Evolutionary conservation across 441 rosid species (phyloP).

Genomic region (Capsella rubella): DNA sequence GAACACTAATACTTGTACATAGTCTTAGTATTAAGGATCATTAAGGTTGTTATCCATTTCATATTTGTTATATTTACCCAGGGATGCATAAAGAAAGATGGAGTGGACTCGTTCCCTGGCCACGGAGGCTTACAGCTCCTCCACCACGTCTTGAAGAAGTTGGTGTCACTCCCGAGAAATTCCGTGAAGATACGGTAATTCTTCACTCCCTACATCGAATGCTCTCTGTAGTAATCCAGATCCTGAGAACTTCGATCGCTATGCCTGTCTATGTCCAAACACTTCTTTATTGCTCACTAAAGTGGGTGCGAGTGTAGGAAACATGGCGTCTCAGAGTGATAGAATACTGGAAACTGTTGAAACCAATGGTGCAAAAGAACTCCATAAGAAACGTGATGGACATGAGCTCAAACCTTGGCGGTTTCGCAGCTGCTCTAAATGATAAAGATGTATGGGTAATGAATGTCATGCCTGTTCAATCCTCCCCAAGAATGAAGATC

Average conservation of each 20-base stretch:
- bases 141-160: slow-evolving; percentile 91
- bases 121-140: slow-evolving; percentile 72
- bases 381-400: slow-evolving; percentile 93
- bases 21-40: slow-evolving; percentile 1
- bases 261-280: not conserved
- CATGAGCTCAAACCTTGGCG: slow-evolving; percentile 91
- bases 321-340: slow-evolving; percentile 82
- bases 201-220: not conserved
- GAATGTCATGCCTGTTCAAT: slow-evolving; percentile 81
- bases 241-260: not conserved
- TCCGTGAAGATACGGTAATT: slow-evolving; percentile 79
- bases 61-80: slow-evolving; percentile 36
- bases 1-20: too few species aligned
- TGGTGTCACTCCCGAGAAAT: slow-evolving; percentile 70
- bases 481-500: slow-evolving; percentile 73
- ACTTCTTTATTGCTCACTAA: slow-evolving; percentile 15
- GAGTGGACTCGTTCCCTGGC: slow-evolving; percentile 89
- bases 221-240: slow-evolving; percentile 1
- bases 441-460: slow-evolving; percentile 92
- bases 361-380: slow-evolving; percentile 68
- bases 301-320: slow-evolving; percentile 54
- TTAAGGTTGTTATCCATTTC: not conserved
- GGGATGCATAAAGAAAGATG: slow-evolving; percentile 89
- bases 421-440: slow-evolving; percentile 85
- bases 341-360: slow-evolving; percentile 92